These are phyloP conservation scores for Barnettozyma sp. DNA, from an alignment of 805 yeast genomes.

Conservation along the genomic window DNA sequence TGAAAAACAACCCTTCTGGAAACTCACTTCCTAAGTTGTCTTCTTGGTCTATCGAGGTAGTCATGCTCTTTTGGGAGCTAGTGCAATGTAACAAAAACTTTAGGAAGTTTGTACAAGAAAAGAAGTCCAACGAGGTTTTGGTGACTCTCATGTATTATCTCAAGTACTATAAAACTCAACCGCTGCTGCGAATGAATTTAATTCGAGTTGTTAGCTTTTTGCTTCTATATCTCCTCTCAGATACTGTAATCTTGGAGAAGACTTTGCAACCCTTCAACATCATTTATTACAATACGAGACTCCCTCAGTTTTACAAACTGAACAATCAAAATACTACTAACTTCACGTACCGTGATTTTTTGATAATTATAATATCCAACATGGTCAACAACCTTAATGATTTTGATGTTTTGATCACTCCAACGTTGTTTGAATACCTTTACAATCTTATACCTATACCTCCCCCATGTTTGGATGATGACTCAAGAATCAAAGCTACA, in stretches of 20 bases:
- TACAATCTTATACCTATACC: conserved; percentile 52
- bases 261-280: conserved; percentile 41
- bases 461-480: conserved; percentile 23
- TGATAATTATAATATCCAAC: conserved; percentile 45
- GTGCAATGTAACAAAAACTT: conserved; percentile 63
- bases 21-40: conserved; percentile 33
- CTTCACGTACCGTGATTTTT: conserved; percentile 56
- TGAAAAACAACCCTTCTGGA: conserved; percentile 13
- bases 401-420: conserved; percentile 30
- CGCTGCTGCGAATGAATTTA: conserved; percentile 31
- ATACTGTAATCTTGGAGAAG: conserved; percentile 30
- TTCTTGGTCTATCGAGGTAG: conserved; percentile 50
- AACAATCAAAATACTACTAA: conserved; percentile 30
- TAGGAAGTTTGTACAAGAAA: conserved; percentile 36
- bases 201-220: conserved; percentile 47
- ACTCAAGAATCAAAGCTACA: conserved; percentile 28
- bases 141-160: conserved; percentile 53
- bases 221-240: conserved; percentile 42
- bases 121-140: conserved; percentile 46
- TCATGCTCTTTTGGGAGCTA: conserved; percentile 68
- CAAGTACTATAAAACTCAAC: conserved; percentile 37
- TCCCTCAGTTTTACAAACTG: conserved; percentile 50
- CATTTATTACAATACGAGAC: conserved; percentile 34
- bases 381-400: conserved; percentile 31
- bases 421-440: conserved; percentile 49